Evolutionary conservation across 148 eudicot species (phyloP), one percentile per base, ranked within the genome.

Genomic region (Chenopodium album): DNA sequence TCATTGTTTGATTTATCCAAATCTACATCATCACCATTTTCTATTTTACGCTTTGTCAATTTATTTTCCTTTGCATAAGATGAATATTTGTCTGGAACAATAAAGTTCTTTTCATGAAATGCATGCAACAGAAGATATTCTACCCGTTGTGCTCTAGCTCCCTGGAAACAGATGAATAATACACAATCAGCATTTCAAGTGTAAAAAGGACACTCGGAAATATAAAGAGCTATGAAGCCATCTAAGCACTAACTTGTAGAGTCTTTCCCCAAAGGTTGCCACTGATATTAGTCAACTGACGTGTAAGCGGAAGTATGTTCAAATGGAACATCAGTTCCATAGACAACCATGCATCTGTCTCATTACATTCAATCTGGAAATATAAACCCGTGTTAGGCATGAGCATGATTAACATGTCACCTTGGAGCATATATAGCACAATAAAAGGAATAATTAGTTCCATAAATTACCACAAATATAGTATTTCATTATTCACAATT

Each of bases 261-360:
- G 99, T 97, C 87, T 94, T 97, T 32, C 98, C 98, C 99, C 99
- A 97, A 29, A 94, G 95, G 80, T 97, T 97, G 81, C 99, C 99
- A 90, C 99, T 97, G 69, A 91, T 91, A 80, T 91, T 96, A 48
- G 99, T 97, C 83, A 97, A 88, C 82, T 92, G 97, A 73, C 99
- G 98, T 23, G 99, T 94, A 31, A 97, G 94, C 65, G 99, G 99
- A 80, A 96, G 99, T 83, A 94, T 79, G 85, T 95, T 96, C 86
- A 96, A 82, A 88, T 94, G 98, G 84, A 96, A 96, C 99, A 96
- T 96, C 75, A 96, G 97, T 87, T 92, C 98, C 95, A 96, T 89
- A 41, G 99, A 94, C 80, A 96, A 82, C 98, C 98, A 94, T 83
- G 99, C 99, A 89, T 97, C 99, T 81, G 98, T 97, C 85, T 94